phyloP scores from a whole-genome alignment of 2,329 filamentous ascomycete species.

The Ophiocordyceps australis region DNA sequence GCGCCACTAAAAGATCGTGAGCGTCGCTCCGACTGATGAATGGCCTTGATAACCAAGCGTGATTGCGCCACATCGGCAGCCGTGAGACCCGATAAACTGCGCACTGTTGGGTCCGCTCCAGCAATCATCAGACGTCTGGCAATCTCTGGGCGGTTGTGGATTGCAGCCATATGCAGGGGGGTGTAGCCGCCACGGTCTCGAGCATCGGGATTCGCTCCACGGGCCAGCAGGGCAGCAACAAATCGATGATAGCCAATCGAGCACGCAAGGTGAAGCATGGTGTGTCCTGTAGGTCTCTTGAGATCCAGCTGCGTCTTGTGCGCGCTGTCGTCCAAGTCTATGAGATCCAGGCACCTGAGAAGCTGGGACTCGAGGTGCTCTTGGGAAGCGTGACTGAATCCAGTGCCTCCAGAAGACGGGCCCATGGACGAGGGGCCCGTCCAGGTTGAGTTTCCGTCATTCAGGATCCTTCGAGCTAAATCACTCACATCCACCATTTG shows the following conservation, averaged over 20 bases:
- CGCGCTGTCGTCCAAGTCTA: constrained; percentile 60
- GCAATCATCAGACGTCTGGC: constrained; percentile 56
- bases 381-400: constrained; percentile 21
- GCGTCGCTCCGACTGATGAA: constrained; percentile 42
- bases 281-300: constrained; percentile 49
- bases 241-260: constrained; percentile 59
- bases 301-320: constrained; percentile 50
- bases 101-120: constrained; percentile 53
- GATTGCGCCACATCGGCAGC: constrained; percentile 55
- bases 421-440: constrained; percentile 20
- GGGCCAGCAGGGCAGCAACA: constrained; percentile 56
- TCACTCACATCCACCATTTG: constrained; percentile 42
- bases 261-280: constrained; percentile 64
- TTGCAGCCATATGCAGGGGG: constrained; percentile 62
- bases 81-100: constrained; percentile 52
- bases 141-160: constrained; percentile 60
- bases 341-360: constrained; percentile 57
- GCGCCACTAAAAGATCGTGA: constrained; percentile 48
- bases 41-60: constrained; percentile 41
- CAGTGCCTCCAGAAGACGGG: constrained; percentile 23
- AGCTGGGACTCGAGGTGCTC: constrained; percentile 47
- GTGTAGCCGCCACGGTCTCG: constrained; percentile 68
- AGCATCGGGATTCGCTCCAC: constrained; percentile 59
- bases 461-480: constrained; percentile 41
- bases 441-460: constrained; percentile 27